Conservation (phyloP, 768 basidiomycete genomes). For the Boletus bicolor region DNA sequence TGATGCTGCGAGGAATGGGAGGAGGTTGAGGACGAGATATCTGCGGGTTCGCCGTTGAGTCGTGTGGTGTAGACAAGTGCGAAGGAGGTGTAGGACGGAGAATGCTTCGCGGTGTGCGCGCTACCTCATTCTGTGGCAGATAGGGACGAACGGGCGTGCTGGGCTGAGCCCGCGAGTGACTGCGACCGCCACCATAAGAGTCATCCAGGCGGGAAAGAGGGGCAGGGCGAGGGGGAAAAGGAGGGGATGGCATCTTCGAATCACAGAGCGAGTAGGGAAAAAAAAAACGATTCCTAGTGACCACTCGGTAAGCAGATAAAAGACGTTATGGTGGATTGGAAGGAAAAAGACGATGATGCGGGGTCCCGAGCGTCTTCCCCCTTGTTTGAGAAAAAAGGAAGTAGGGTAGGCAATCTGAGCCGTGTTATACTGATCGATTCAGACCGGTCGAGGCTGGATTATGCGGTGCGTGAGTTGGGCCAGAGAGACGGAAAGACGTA, state of each 20-base stretch:
- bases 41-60: conserved; percentile 1
- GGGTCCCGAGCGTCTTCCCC: background rate
- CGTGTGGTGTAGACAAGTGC: background rate
- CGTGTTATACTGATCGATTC: conserved; percentile 11
- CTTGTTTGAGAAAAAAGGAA: background rate
- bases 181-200: background rate
- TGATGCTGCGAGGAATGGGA: conserved; percentile 10
- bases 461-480: background rate
- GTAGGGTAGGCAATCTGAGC: background rate
- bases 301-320: background rate
- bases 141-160: conserved; percentile 1
- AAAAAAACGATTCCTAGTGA: background rate
- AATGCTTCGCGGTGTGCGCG: conserved; percentile 14
- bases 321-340: conserved; percentile 2
- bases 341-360: background rate
- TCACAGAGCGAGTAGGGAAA: background rate
- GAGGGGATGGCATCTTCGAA: conserved; percentile 17
- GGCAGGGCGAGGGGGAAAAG: conserved; percentile 19
- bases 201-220: conserved; percentile 11
- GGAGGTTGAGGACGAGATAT: conserved; percentile 1
- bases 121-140: conserved; percentile 2
- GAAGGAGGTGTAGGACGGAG: conserved; percentile 14
- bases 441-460: conserved; percentile 21
- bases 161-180: background rate
- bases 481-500: background rate